Conservation (phyloP, 2,329 filamentous ascomycete species). For the Penicillium expansum region DNA sequence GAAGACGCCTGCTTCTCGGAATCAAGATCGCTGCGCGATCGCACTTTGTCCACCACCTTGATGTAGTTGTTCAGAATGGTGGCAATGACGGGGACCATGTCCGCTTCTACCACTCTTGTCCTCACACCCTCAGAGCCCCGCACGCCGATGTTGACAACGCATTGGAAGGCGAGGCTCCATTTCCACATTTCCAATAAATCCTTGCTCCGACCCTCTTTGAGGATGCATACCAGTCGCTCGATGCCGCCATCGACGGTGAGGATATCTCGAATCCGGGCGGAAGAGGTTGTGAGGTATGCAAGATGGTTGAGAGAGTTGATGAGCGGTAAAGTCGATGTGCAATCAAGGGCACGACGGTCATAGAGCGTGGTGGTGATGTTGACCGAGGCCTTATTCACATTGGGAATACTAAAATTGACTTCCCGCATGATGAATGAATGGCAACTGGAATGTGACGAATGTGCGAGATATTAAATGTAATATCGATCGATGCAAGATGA, state of each 20-base stretch:
- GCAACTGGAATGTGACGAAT: not conserved
- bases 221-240: constrained; percentile 91
- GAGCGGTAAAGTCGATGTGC: constrained; percentile 92
- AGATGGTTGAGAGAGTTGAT: constrained; percentile 99
- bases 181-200: constrained; percentile 99
- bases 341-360: constrained; percentile 94
- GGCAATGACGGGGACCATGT: constrained; percentile 98
- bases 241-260: constrained; percentile 98
- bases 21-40: constrained; percentile 80
- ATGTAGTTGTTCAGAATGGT: constrained; percentile 99
- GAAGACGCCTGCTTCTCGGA: constrained; percentile 52
- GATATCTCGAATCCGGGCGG: constrained; percentile 94
- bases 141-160: constrained; percentile 97
- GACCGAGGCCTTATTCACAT: constrained; percentile 98
- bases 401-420: constrained; percentile 99
- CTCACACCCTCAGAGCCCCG: constrained; percentile 90
- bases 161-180: constrained; percentile 98
- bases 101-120: constrained; percentile 93
- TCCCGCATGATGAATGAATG: constrained; percentile 77
- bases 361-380: constrained; percentile 98
- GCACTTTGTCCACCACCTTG: constrained; percentile 88
- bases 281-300: constrained; percentile 96
- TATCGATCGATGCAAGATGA: constrained; percentile 1
- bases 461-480: constrained; percentile 4
- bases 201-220: constrained; percentile 94